These are phyloP conservation scores for Rhodotorula sp. DNA, from an alignment of 1,284 basidiomycete species.

Conservation along the genomic window DNA sequence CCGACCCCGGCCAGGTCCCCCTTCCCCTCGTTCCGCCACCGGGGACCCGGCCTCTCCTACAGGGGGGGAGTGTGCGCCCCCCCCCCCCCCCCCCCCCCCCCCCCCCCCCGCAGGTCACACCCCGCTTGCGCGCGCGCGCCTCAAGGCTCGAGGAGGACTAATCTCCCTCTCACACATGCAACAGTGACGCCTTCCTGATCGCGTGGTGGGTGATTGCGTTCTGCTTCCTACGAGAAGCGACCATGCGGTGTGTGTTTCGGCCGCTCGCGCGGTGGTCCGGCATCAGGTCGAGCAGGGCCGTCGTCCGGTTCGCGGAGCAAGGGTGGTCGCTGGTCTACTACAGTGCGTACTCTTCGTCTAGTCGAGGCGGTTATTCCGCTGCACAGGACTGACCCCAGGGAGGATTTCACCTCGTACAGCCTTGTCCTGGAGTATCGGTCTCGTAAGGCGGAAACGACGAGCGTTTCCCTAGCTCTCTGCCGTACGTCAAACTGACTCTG, in stretches of 20 bases:
- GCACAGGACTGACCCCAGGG: background rate
- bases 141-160: too few species aligned
- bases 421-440: slow-evolving; percentile 70
- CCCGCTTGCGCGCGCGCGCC: too few species aligned
- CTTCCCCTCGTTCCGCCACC: slow-evolving; percentile 34
- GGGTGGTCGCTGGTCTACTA: slow-evolving; percentile 82
- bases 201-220: slow-evolving; percentile 72
- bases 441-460: slow-evolving; percentile 62
- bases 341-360: background rate
- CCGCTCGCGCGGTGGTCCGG: slow-evolving; percentile 70
- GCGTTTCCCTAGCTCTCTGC: background rate
- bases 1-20: slow-evolving; percentile 28
- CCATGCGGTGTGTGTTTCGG: slow-evolving; percentile 68
- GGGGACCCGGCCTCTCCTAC: slow-evolving; percentile 27
- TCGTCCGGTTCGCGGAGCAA: slow-evolving; percentile 89
- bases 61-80: slow-evolving; percentile 39
- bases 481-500: background rate
- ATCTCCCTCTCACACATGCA: background rate
- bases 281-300: slow-evolving; percentile 51
- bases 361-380: background rate
- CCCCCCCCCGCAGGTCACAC: too few species aligned
- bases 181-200: slow-evolving; percentile 61
- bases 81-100: too few species aligned
- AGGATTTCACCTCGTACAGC: slow-evolving; percentile 41
- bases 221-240: slow-evolving; percentile 71